phyloP scores from a whole-genome alignment of 2,329 filamentous ascomycete genomes.

The Aspergillus puulaauensis region DNA sequence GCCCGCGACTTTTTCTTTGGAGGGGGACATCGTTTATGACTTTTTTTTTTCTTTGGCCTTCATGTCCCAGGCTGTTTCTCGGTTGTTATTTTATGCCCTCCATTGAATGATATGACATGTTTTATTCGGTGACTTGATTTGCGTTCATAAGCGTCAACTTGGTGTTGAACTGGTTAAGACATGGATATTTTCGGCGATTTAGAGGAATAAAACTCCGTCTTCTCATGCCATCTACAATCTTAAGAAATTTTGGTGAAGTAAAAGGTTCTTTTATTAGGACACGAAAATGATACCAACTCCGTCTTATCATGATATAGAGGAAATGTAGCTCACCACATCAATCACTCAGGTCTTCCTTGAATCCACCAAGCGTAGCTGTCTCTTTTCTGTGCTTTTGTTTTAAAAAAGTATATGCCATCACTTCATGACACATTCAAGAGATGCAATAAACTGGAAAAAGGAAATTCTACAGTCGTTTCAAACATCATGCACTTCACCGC shows the following conservation, averaged over 20 bases:
- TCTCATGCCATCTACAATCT: constrained; percentile 1
- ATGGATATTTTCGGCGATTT: constrained; percentile 5
- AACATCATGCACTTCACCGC: constrained; percentile 33
- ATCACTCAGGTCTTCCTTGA: constrained; percentile 30
- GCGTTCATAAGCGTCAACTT: constrained; percentile 35
- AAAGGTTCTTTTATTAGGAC: constrained; percentile 37
- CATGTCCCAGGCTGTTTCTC: constrained; percentile 18
- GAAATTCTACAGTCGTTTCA: constrained; percentile 10
- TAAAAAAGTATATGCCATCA: constrained; percentile 22
- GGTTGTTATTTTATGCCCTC: constrained; percentile 10
- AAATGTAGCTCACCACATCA: constrained; percentile 37
- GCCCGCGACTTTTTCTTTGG: constrained; percentile 24
- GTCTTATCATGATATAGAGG: constrained; percentile 40
- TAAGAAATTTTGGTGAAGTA: constrained; percentile 11
- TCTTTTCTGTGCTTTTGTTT: constrained; percentile 22
- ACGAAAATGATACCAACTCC: constrained; percentile 40
- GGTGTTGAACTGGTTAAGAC: constrained; percentile 23
- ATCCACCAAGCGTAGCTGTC: constrained; percentile 24
- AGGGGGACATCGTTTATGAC: constrained; percentile 9
- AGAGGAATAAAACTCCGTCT: background rate
- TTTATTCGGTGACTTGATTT: constrained; percentile 19
- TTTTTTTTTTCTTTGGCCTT: constrained; percentile 13
- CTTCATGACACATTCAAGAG: constrained; percentile 39
- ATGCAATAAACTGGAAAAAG: constrained; percentile 28
- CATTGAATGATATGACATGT: constrained; percentile 17